phyloP scores from a whole-genome alignment of 306 rosid species.

The Medicago arabica region DNA sequence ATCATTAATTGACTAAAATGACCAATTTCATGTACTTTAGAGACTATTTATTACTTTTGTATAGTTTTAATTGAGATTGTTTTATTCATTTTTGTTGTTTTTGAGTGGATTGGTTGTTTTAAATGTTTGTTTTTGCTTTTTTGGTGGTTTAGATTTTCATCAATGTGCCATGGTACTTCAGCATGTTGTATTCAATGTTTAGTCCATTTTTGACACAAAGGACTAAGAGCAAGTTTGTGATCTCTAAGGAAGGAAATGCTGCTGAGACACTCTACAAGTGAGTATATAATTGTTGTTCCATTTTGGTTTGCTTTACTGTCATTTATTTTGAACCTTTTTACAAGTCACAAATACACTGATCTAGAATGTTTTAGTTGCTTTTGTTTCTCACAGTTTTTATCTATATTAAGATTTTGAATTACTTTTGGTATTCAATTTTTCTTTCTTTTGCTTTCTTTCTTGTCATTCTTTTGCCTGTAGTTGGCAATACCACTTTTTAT shows the following conservation, averaged over 20 bases:
- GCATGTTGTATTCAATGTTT: conserved; percentile 85
- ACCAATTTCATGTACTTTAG: not conserved
- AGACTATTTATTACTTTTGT: too few species aligned
- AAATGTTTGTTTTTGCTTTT: not conserved
- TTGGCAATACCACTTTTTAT: not conserved
- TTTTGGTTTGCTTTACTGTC: not conserved
- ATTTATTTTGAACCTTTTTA: not conserved
- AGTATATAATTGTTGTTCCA: conserved; percentile 41
- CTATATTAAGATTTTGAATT: conserved; percentile 15
- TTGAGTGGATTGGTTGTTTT: not conserved
- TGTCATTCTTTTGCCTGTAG: too few species aligned
- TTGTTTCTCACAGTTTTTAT: conserved; percentile 17
- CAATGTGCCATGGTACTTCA: conserved; percentile 99
- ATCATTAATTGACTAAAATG: too few species aligned
- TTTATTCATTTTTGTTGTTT: conserved; percentile 25
- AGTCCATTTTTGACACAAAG: conserved; percentile 95
- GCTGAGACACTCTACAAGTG: conserved; percentile 95
- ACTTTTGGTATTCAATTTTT: not conserved
- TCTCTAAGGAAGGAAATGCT: conserved; percentile 91
- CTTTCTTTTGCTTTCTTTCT: not conserved
- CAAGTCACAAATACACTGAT: not conserved
- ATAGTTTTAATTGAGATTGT: not conserved
- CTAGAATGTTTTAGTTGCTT: conserved; percentile 13
- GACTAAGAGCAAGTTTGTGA: conserved; percentile 95
- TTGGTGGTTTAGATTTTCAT: conserved; percentile 68